A percentile compares a stretch with the other conserved stretches of the same genome.
Evolutionary conservation across 306 rosid species (phyloP).

Genomic region (peach (Prunus persica)): Prunus_persica_NCBIv2 NC_034012.1:7144001-7144500

Average conservation of each 20-base stretch:
- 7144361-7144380: constrained; percentile 62
- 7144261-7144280: constrained; percentile 57
- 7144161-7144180: constrained; percentile 58
- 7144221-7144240: no score
- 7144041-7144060: constrained; percentile 61
- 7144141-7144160: constrained; percentile 48
- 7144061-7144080: constrained; percentile 43
- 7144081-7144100: constrained; percentile 51
- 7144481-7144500: not conserved
- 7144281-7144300: constrained; percentile 95
- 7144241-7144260: no score
- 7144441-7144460: not conserved
- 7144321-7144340: constrained; percentile 62
- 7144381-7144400: constrained; percentile 78
- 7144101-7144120: constrained; percentile 67
- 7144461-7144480: not conserved
- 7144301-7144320: constrained; percentile 88
- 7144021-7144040: constrained; percentile 53
- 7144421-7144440: constrained; percentile 17
- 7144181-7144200: not conserved
- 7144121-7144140: constrained; percentile 57
- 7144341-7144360: constrained; percentile 48
- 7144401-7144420: constrained; percentile 82
- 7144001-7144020: constrained; percentile 77
- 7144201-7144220: no score